Percentiles rank a stretch among this genome's conserved stretches.
Evolutionary conservation across 177 flowering plant genomes (phyloP).

Genomic region (Vitis hybrid): DNA sequence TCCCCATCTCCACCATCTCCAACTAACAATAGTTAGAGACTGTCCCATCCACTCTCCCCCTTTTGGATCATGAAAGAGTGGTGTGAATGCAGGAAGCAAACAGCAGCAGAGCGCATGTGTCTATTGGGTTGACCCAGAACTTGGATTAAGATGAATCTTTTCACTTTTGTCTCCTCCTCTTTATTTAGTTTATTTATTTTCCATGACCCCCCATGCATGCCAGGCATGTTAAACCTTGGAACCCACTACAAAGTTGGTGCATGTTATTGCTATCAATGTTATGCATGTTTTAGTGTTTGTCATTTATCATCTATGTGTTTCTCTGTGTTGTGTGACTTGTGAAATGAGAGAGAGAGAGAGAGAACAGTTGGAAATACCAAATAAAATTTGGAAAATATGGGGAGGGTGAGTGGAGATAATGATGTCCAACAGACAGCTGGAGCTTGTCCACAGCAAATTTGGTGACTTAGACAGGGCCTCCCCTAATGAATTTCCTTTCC

Average conservation of each 20-base stretch:
- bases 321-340: no score
- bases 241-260: neutral
- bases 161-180: neutral
- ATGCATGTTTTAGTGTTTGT: neutral
- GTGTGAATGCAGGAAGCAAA: neutral
- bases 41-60: neutral
- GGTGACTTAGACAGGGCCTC: constrained; percentile 4
- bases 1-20: constrained; percentile 16
- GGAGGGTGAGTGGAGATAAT: constrained; percentile 3
- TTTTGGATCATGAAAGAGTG: constrained; percentile 9
- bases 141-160: constrained; percentile 12
- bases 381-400: neutral
- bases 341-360: neutral
- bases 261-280: neutral
- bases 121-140: constrained; percentile 9
- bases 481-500: neutral
- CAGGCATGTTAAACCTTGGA: neutral
- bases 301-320: neutral
- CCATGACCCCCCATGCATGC: constrained; percentile 1
- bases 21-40: constrained; percentile 16
- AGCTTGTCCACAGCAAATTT: constrained; percentile 1
- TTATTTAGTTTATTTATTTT: neutral
- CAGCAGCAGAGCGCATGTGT: neutral
- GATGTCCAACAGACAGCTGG: constrained; percentile 5
- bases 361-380: neutral